Base-by-base conservation (phyloP, 495 filamentous ascomycete species). In the Xylaria acuta region DNA sequence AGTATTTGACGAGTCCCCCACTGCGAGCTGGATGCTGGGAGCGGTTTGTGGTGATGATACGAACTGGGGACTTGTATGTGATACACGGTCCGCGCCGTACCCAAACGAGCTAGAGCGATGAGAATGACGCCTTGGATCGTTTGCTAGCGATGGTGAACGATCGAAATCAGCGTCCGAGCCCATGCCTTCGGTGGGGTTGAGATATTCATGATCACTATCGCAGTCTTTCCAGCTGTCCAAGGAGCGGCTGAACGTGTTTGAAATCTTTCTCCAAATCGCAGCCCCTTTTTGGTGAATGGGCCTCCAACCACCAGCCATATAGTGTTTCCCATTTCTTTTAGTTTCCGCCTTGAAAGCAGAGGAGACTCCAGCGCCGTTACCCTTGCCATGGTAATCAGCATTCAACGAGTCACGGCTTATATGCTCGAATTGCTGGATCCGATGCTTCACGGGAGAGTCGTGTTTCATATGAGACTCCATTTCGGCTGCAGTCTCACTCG, bases 351-450 rank as follows among this genome's bases (percentile, higher is more conserved):
- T 51, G 0, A 25, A 18, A 2, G 67, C 41, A 40, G 38, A 45
- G 36, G 54, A 59, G 2, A 62, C 20, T 34, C 40, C 66, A 18
- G 27, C 27, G 16, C 38, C 60, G n/a, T 54, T 58, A 9, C 32
- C 47, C 49, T 49, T 71, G 8, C 58, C 51, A 70, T 64, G 73
- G 12, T n/a, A 20, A 14, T 22, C 45, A 45, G 11, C 43, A 1
- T 25, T 67, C 12, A 14, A 40, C 0, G 75, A 73, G 11, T 32
- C 70, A 32, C 56, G 72, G 38, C 69, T 73, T 3, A 82, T 47
- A 8, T 59, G 65, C 70, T 84, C 81, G 27, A 84, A 84, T 47
- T 79, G 66, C 22, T 73, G 75, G 20, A 84, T 82, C 4, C 76
- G 78, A 12, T 72, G 67, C 70, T 76, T 82, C 12, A 82, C 77